Percentiles rank a stretch among this genome's conserved stretches.
Conservation (phyloP, 1,284 basidiomycete species). For the Apiotrichum laibachii region DNA sequence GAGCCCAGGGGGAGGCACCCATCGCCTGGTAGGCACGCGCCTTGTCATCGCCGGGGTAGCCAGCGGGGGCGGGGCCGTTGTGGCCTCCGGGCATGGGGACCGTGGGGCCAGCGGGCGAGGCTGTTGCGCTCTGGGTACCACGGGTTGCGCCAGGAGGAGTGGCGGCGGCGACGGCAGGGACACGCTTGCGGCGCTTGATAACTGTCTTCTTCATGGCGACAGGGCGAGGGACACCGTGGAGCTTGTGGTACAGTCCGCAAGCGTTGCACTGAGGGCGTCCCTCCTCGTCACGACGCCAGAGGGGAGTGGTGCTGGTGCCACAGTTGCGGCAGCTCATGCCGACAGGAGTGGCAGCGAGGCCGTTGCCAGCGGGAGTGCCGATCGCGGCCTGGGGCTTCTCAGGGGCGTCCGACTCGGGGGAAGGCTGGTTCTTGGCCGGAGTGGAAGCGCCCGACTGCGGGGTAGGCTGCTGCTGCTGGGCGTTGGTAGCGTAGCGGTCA, state of each 20-base stretch:
- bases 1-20: conserved; percentile 14
- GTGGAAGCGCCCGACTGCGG: conserved; percentile 2
- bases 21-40: conserved; percentile 13
- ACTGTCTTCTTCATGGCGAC: conserved; percentile 99
- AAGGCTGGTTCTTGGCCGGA: conserved; percentile 7
- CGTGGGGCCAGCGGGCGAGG: neutral
- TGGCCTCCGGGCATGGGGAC: conserved; percentile 3
- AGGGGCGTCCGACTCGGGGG: conserved; percentile 21
- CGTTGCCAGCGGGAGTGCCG: conserved; percentile 28
- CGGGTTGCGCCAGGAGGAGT: conserved; percentile 11
- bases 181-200: conserved; percentile 95
- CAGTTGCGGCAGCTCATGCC: conserved; percentile 89
- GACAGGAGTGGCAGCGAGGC: conserved; percentile 57
- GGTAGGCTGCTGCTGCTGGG: neutral
- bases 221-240: conserved; percentile 93
- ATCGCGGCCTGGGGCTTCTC: conserved; percentile 11
- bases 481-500: conserved; percentile 4
- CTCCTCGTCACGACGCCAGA: conserved; percentile 90
- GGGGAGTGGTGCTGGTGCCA: conserved; percentile 86
- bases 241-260: conserved; percentile 94
- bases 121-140: conserved; percentile 14
- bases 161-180: conserved; percentile 64
- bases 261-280: conserved; percentile 76
- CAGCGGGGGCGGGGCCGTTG: neutral
- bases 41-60: conserved; percentile 20